Evolutionary conservation across 208 protist species (phyloP), one percentile per base, ranked within the genome.

Genomic region (Leishmania turanica): DNA sequence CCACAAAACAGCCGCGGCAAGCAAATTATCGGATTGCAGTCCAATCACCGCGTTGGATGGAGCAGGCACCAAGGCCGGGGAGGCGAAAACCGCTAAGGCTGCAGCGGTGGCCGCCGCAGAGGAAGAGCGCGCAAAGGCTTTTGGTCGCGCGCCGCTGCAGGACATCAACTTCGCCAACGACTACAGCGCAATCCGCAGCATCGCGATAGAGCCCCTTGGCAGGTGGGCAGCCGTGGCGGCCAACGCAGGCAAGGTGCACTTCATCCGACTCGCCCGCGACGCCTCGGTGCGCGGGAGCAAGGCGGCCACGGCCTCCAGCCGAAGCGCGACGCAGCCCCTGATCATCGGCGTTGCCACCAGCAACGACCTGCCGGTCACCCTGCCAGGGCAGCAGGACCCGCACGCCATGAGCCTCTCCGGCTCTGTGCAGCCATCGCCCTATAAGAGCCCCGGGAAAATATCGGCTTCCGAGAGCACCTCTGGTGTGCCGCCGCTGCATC

Each of bases 111-210:
- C 42, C 9, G 0, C 68, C 54, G 83, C 76, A 45, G 40, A 60
- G 40, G 80, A 86, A 51, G 62, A 78, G 70, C 66, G 69, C 53
- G 68, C 60, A 40, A 85, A 83, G 37, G 65, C 79, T 0, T 93
- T 91, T 83, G 86, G 89, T 15, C 76, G 78, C 27, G 65, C 78
- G 31, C 92, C 94, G 34, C 66, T 97, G 65, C 94, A 97, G 78
- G 92, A 94, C 75, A 90, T 97, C 68, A 68, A 90, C 56, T 95
- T 97, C 80, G 75, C 88, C 9, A 87, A 84, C 40, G 92, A 97
- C 80, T 96, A 97, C 87, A 94, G 87, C 37, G 91, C 92, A 47
- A 90, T 97, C 70, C 92, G 94, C 68, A 96, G 92, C 77, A 93
- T 97, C 62, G 88, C 90, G 11, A 88, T 95, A 8, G 90, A 95